Evolutionary conservation across 2,329 filamentous ascomycete genomes (phyloP), one percentile per base, ranked within the genome.

Genomic region (Aureobasidium pullulans): DNA sequence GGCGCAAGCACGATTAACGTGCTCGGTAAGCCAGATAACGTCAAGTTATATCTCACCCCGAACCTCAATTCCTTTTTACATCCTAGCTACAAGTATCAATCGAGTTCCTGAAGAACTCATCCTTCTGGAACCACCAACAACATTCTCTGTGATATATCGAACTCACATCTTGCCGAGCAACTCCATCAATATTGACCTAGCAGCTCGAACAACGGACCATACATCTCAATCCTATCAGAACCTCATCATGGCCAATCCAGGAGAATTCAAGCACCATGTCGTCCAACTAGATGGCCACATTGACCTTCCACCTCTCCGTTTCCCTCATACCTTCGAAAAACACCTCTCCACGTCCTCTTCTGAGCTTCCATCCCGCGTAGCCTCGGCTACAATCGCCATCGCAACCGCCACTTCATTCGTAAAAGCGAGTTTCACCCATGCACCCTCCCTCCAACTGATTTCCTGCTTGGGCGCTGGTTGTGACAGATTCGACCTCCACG

Each of bases 231-330:
- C 32, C 7, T 13, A 31, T 29, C 48, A n/a, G 7, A n/a, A 7
- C 2, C 9, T 15, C 6, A 46, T 29, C 1, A 56, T 44, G 37
- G 37, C 15, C 19, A 53, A 6, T 8, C 53, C 46, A 29, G 34
- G 19, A 39, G 34, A 47, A 7, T 70, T 69, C 61, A 73, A 75
- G 61, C 75, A 79, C 64, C 69, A 77, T 53, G 75, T 81, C 60
- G 75, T 80, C 54, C 73, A 72, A 48, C 73, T 80, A 9, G 77
- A 81, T 64, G 73, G 73, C 53, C 73, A 75, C 61, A 74, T 76
- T 57, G 66, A 73, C n/a, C 69, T 71, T 4, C 71, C 71, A 13
- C 53, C 68, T 23, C 76, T 80, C 62, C 62, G 68, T 62, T 74
- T 80, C 62, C 72, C 77, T 6, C 71, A 77, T 65, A 75, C 67